Base-by-base conservation (phyloP, 768 basidiomycete genomes). In the Cystobasidium ongulense region DNA sequence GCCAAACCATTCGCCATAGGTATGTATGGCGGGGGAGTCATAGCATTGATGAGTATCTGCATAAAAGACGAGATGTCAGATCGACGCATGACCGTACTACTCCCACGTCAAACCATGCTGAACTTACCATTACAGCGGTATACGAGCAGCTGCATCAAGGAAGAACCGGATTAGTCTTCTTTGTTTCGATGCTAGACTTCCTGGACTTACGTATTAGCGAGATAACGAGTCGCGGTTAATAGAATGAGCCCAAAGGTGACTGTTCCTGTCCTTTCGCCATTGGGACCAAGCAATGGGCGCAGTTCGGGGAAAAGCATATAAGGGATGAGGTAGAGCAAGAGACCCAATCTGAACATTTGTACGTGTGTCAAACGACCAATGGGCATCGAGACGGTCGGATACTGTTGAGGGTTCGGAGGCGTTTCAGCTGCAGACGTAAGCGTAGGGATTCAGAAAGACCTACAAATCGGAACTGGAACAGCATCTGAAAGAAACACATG, bases 1-100 rank as follows among this genome's bases (percentile, higher is more conserved):
- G 93, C 96, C 25, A 95, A 87, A 21, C 95, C 96, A 79, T 98
- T 99, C 11, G 95, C 91, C 74, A 91, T 87, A 7, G 92, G 91
- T 46, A 98, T 87, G 8, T 91, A 87, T 43, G 85, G 85, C 0
- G 93, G 92, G 1, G 95, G 93, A 0, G 93, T 91, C 90, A 95
- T 91, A 74, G 78, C 72, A 68, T 77, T 92, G 73, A 59, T 72
- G 57, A 73, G 57, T 72, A 76, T 64, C 57, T 59, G 25, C 29
- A 31, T 15, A 21, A 27, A 59, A 27, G 21, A 21, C n/a, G 5
- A 23, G 8, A 4, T 27, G 15, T 15, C 25, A 29, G 53, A 10
- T 10, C 53, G n/a, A 29, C 8, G 29, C 7, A 7, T 7, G 39
- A 41, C 39, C 7, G 7, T 41, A 8, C 8, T 18, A 8, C 39